Evolutionary conservation across 495 filamentous ascomycete species (phyloP).

Genomic region (Hyaloscypha variabilis): DNA sequence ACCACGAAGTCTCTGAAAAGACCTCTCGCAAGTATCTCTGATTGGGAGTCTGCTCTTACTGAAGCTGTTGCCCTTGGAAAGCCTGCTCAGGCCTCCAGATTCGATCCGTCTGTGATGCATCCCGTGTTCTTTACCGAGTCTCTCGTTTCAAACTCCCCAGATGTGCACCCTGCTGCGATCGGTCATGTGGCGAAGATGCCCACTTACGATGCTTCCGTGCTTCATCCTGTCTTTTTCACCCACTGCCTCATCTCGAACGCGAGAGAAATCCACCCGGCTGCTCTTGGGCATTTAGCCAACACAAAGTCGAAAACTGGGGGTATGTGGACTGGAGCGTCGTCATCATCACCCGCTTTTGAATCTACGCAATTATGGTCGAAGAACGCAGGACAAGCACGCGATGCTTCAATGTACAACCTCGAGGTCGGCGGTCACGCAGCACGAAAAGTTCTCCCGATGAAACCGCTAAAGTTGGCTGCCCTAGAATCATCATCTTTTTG

Average conservation of each 20-base stretch:
- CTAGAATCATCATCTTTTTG: neutral
- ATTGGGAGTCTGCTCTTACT: conserved; percentile 24
- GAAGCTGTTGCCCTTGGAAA: conserved; percentile 23
- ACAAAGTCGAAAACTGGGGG: neutral
- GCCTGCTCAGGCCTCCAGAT: neutral
- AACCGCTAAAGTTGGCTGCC: neutral
- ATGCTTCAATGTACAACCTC: neutral
- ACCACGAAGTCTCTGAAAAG: conserved; percentile 7
- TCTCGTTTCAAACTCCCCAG: neutral
- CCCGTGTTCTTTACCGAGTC: conserved; percentile 11
- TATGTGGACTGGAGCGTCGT: conserved; percentile 6
- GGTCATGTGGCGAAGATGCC: neutral
- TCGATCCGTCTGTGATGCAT: conserved; percentile 7
- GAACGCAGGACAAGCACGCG: neutral
- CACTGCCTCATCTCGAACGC: conserved; percentile 3
- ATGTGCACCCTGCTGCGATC: neutral
- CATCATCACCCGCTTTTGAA: neutral
- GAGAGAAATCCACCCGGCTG: conserved; percentile 25
- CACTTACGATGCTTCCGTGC: conserved; percentile 12
- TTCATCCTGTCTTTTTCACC: conserved; percentile 29
- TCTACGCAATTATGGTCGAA: conserved; percentile 1
- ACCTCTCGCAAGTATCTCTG: conserved; percentile 2
- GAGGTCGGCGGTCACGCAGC: neutral
- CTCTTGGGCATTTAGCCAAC: conserved; percentile 16
- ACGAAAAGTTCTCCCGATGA: neutral